Percentiles rank a stretch among this genome's conserved stretches.
Evolutionary conservation across 768 basidiomycete genomes (phyloP).

Genomic region (Trichaptum fuscoviolaceum): DNA sequence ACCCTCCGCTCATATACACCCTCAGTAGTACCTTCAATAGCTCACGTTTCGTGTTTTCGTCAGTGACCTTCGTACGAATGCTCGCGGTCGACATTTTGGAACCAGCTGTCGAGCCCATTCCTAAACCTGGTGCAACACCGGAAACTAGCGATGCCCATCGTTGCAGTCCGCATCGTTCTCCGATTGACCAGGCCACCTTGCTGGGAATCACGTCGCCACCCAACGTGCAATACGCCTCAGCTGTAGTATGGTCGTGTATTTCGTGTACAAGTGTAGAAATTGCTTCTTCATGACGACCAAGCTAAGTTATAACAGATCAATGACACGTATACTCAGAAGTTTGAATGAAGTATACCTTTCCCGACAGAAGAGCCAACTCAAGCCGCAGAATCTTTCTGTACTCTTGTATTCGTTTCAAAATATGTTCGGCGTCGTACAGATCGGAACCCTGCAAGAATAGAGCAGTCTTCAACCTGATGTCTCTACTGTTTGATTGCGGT

Average conservation of each 20-base stretch:
- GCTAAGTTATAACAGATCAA: slow-evolving; percentile 27
- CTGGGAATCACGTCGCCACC: slow-evolving; percentile 69
- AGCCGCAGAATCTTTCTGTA: slow-evolving; percentile 52
- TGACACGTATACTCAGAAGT: slow-evolving; percentile 3
- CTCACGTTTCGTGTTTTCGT: slow-evolving; percentile 45
- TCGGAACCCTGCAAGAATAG: slow-evolving; percentile 77
- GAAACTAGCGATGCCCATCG: slow-evolving; percentile 50
- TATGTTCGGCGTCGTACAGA: slow-evolving; percentile 50
- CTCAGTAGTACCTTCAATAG: slow-evolving; percentile 69
- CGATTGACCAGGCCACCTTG: slow-evolving; percentile 47
- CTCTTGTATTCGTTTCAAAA: slow-evolving; percentile 41
- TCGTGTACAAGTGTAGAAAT: slow-evolving; percentile 63
- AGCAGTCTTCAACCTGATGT: slow-evolving; percentile 65
- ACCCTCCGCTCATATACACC: slow-evolving; percentile 81
- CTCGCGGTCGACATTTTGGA: slow-evolving; percentile 26
- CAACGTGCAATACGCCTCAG: slow-evolving; percentile 82
- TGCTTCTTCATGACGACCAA: slow-evolving; percentile 55
- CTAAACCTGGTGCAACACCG: not conserved
- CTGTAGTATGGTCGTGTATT: slow-evolving; percentile 68
- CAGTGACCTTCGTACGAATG: slow-evolving; percentile 30
- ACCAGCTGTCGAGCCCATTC: slow-evolving; percentile 13
- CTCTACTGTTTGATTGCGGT: slow-evolving; percentile 72
- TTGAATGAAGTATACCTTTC: slow-evolving; percentile 47
- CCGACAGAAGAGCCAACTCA: slow-evolving; percentile 76
- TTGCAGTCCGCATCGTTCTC: slow-evolving; percentile 44